A percentile compares a stretch with the other conserved stretches of the same genome.
Conservation (phyloP, 139 green algal genomes). For the Tetradesmus lagerheimii region DNA sequence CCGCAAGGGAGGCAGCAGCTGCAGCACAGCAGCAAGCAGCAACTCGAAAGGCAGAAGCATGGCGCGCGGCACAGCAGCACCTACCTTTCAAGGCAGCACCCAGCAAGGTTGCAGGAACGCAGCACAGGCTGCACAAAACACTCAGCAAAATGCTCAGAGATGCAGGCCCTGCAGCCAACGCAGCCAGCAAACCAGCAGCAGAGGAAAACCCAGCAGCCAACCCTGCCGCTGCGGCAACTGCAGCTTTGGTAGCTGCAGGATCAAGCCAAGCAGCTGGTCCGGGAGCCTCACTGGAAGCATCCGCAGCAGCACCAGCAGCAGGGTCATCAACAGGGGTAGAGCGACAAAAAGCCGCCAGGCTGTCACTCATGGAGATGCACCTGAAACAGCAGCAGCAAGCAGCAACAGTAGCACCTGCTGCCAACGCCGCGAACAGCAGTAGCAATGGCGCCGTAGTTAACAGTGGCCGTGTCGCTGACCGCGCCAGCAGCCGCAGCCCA, state of each 20-base stretch:
- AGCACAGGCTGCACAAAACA: slow-evolving; percentile 5
- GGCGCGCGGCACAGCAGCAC: background rate
- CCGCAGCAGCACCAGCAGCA: background rate
- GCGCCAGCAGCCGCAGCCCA: background rate
- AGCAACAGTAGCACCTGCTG: background rate
- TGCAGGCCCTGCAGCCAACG: background rate
- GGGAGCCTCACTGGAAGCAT: background rate
- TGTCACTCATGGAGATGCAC: background rate
- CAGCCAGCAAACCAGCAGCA: background rate
- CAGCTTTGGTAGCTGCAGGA: background rate
- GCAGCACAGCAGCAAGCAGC: background rate
- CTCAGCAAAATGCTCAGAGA: slow-evolving; percentile 15
- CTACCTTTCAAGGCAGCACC: background rate
- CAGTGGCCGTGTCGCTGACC: background rate
- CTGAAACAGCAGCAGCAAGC: slow-evolving; percentile 7
- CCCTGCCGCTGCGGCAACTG: background rate
- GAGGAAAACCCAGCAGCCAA: background rate
- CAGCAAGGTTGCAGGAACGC: background rate
- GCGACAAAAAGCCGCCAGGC: background rate
- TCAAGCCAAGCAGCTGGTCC: background rate
- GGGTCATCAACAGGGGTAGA: background rate
- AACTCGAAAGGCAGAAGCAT: background rate
- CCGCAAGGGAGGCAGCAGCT: background rate
- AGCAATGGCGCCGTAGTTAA: background rate
- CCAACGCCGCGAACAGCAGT: background rate